Evolutionary conservation across 2,329 filamentous ascomycete genomes (phyloP).

Genomic region (Ceratocystis cubensis): DNA sequence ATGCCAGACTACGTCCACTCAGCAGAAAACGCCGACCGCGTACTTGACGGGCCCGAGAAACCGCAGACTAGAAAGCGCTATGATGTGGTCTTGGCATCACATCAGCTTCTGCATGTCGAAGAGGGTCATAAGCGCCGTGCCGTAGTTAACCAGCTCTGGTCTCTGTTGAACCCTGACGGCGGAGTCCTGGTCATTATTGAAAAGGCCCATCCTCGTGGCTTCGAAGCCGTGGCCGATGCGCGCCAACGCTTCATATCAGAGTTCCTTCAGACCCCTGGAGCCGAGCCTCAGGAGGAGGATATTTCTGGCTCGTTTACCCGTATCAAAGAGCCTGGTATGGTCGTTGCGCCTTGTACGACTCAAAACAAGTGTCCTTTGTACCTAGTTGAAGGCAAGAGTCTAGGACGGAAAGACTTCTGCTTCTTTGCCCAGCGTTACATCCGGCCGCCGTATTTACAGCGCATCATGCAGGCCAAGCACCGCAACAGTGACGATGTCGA

Average conservation of each 20-base stretch:
- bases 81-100: slow-evolving; percentile 81
- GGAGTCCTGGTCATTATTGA: slow-evolving; percentile 80
- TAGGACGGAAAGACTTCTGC: slow-evolving; percentile 77
- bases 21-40: slow-evolving; percentile 43
- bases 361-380: slow-evolving; percentile 88
- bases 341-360: slow-evolving; percentile 73
- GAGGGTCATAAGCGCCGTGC: slow-evolving; percentile 67
- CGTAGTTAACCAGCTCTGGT: slow-evolving; percentile 81
- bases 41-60: slow-evolving; percentile 44
- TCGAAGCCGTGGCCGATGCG: slow-evolving; percentile 80
- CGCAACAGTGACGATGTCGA: slow-evolving; percentile 81
- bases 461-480: slow-evolving; percentile 53
- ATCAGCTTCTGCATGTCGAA: slow-evolving; percentile 63
- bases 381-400: slow-evolving; percentile 50
- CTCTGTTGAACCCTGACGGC: slow-evolving; percentile 66
- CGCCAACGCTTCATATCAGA: slow-evolving; percentile 65
- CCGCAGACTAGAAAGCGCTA: slow-evolving; percentile 60
- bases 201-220: slow-evolving; percentile 82
- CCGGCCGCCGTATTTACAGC: slow-evolving; percentile 68
- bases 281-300: slow-evolving; percentile 27
- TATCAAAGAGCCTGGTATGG: slow-evolving; percentile 47
- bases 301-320: slow-evolving; percentile 26
- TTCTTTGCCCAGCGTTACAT: slow-evolving; percentile 83
- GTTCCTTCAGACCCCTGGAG: slow-evolving; percentile 46
- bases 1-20: slow-evolving; percentile 75